Conservation (phyloP, 345 rosid genomes). For the Hevea brasiliensis region DNA sequence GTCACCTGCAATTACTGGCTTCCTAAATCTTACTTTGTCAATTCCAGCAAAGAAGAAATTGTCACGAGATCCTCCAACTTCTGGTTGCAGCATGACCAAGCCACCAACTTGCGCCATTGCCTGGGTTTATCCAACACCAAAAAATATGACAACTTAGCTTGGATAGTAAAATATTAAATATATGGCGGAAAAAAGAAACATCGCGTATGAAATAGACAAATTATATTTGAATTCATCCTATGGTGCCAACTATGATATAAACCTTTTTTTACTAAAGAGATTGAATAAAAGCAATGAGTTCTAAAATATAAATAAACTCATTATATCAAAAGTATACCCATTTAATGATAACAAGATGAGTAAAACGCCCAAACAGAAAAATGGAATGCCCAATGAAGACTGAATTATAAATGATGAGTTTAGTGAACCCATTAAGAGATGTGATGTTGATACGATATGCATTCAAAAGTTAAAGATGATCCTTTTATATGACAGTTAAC, state of each 20-base stretch:
- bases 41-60: slow-evolving; percentile 92
- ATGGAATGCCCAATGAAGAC: too few species aligned
- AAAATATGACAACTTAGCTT: neutral
- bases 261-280: neutral
- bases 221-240: neutral
- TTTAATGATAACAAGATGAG: neutral
- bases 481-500: too few species aligned
- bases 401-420: too few species aligned
- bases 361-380: neutral
- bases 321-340: neutral
- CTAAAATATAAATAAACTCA: too few species aligned
- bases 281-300: neutral
- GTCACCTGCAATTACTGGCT: slow-evolving; percentile 96
- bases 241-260: neutral
- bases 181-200: neutral
- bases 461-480: too few species aligned
- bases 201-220: neutral
- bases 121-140: slow-evolving; percentile 34
- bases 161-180: neutral
- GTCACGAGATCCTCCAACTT: slow-evolving; percentile 74
- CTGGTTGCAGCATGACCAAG: slow-evolving; percentile 87
- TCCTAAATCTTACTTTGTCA: slow-evolving; percentile 91
- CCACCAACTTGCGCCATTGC: slow-evolving; percentile 99
- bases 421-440: too few species aligned
- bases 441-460: too few species aligned